Conservation (phyloP, 2,329 filamentous ascomycete species). For the Didymella arachidicola region DNA sequence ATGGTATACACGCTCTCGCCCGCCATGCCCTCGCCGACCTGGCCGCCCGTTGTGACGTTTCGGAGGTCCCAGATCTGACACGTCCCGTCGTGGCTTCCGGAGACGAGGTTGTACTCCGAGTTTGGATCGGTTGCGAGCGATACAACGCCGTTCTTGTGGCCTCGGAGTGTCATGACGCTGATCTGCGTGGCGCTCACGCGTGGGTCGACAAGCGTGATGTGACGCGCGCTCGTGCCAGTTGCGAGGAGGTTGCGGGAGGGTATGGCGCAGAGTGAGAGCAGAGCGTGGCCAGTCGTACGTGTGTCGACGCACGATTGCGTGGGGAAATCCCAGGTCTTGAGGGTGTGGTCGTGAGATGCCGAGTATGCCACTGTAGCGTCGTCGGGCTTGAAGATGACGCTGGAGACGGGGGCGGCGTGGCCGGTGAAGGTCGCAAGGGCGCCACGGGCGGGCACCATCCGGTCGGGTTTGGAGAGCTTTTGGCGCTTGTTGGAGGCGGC, state of each 20-base stretch:
- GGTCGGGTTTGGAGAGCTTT: conserved; percentile 69
- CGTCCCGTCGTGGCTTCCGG: conserved; percentile 89
- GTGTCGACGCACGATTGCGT: conserved; percentile 81
- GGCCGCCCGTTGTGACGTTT: conserved; percentile 67
- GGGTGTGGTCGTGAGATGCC: conserved; percentile 86
- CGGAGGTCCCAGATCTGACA: conserved; percentile 94
- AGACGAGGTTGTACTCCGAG: conserved; percentile 83
- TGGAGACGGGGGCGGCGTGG: conserved; percentile 78
- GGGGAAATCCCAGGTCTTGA: conserved; percentile 89
- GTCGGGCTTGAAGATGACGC: conserved; percentile 81
- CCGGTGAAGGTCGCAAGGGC: conserved; percentile 76
- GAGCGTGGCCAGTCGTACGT: conserved; percentile 80
- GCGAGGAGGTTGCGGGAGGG: conserved; percentile 69
- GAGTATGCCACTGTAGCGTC: conserved; percentile 92
- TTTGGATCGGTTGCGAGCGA: conserved; percentile 67
- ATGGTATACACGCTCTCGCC: conserved; percentile 81
- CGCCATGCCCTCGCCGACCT: conserved; percentile 58
- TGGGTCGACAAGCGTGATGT: conserved; percentile 93
- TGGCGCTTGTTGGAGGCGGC: conserved; percentile 75
- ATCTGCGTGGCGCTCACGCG: conserved; percentile 78
- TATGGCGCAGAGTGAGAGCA: conserved; percentile 80
- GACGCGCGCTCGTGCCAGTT: conserved; percentile 82
- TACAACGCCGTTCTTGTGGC: conserved; percentile 79
- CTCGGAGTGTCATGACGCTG: conserved; percentile 87
- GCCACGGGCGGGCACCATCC: conserved; percentile 74